Conservation (phyloP, 441 rosid species). For the Corymbia calophylla region DNA sequence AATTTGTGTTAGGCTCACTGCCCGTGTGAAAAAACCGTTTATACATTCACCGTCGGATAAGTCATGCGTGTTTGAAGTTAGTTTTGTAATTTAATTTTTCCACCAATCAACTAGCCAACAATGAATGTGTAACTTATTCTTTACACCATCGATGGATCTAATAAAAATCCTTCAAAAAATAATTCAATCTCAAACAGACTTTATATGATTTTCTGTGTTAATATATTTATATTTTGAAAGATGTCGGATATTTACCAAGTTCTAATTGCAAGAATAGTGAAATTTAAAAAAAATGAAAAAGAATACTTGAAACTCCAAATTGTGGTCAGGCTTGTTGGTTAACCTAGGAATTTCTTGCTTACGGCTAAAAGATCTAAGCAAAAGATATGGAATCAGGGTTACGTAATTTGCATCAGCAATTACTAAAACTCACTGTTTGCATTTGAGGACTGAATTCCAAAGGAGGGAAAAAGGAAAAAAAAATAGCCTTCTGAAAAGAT, state of each 20-base stretch:
- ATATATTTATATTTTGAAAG: background rate
- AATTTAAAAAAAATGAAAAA: background rate
- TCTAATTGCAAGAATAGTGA: background rate
- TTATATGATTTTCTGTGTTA: rapidly evolving
- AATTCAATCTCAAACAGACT: background rate
- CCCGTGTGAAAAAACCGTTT: background rate
- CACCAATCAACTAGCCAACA: too few species aligned
- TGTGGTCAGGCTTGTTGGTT: background rate
- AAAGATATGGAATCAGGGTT: background rate
- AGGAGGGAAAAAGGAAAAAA: background rate
- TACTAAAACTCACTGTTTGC: background rate
- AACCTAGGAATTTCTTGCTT: background rate
- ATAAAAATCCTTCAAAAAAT: background rate
- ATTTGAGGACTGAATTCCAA: background rate
- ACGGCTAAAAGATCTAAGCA: background rate
- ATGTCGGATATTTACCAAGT: rapidly evolving
- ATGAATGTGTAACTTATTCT: background rate
- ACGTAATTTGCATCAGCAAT: background rate
- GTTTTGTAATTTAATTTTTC: background rate
- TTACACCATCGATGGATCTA: rapidly evolving
- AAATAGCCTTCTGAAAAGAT: background rate
- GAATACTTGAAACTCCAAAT: background rate
- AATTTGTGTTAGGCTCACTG: background rate
- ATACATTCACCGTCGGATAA: rapidly evolving
- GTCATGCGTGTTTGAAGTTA: rapidly evolving